Base-by-base conservation (phyloP, 2,329 filamentous ascomycete genomes). In the Colletotrichum viniferum region DNA sequence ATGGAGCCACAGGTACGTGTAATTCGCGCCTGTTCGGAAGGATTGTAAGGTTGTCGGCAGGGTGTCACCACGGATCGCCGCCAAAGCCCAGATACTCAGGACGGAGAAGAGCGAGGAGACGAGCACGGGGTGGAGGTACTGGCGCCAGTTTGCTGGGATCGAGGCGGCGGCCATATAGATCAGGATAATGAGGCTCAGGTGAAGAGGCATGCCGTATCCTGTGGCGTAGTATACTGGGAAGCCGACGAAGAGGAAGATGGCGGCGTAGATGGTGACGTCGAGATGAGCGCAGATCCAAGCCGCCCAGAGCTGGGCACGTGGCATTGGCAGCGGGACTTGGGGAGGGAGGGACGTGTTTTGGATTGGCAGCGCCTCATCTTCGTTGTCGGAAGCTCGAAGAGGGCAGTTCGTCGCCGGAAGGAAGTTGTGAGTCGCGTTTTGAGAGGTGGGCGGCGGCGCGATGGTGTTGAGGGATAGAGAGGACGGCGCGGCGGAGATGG, bases 111-210 rank as follows among this genome's bases (percentile, higher is more conserved):
- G 84, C 1, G 91, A 89, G 1, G 89, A 89, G 9, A 91, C 86
- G 5, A 92, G 83, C 2, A 92, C 90, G 0, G 91, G 90, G 79
- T 93, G 91, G 4, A 92, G 83, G 77, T 90, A 88, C 56, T 87
- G 86, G 24, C 85, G 83, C 86, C 88, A 91, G 3, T 78, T 81
- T 0, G 84, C 79, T 0, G 91, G 88, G 12, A 92, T 80, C 0
- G 86, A 83, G 65, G 88, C 81, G 18, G 90, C 88, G 7, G 82
- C 81, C 69, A 89, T 87, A 82, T 90, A 92, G 61, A 87, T 81
- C 4, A 92, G 84, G 8, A 91, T 78, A 73, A 87, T 90, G 78
- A 91, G 77, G 36, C 81, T 78, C 0, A 88, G 81, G 32, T 89
- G 87, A 16, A 86, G 78, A 2, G 87, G 87, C 87, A 89, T 88